Base-by-base conservation (phyloP, 495 filamentous ascomycete genomes). In the Penicillium cinerascens region DNA sequence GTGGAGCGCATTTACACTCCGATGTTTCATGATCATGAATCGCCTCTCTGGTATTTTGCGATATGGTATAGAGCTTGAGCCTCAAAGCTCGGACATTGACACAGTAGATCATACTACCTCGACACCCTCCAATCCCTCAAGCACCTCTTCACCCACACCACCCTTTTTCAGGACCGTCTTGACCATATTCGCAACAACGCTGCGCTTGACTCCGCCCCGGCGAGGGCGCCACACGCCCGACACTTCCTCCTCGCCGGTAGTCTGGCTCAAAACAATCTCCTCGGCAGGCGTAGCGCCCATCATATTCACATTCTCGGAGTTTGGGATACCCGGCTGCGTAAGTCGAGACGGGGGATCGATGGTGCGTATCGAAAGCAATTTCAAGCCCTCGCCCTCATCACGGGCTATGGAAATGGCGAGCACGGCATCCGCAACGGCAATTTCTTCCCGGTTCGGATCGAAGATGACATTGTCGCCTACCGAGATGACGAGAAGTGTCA, bases 391-490 rank as follows among this genome's bases (percentile, higher is more conserved):
- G 15, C 70, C 66, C 26, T 52, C 56, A 11, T 60, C 64, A 42
- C 68, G 71, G 21, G 76, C 76, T 15, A 92, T 68, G 0, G 88
- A 91, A 10, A 93, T 83, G 0, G 92, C 92, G 50, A 96, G 74
- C 8, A 91, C 87, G 25, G 84, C 81, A 55, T 97, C 92, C 4
- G 93, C 93, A 15, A 97, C 92, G 1, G 89, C 87, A 1, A 98
- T 83, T 71, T 98, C 93, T 62, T 96, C 90, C 44, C 84, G 81
- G 41, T 80, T 85, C 0, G 93, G 93, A 67, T 98, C 93, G 74
- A 97, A 96, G 59, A 98, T 87, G 66, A 97, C 84, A 61, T 90
- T 97, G 15, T 85, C 80, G 48, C 86, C 89, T 0, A 96, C 89
- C 13, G 84, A 81, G 67, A 95, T 87, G 15, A 97, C 90, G 7